Base-by-base conservation (phyloP, 1,139 yeast species). In the Candida sp. region DNA sequence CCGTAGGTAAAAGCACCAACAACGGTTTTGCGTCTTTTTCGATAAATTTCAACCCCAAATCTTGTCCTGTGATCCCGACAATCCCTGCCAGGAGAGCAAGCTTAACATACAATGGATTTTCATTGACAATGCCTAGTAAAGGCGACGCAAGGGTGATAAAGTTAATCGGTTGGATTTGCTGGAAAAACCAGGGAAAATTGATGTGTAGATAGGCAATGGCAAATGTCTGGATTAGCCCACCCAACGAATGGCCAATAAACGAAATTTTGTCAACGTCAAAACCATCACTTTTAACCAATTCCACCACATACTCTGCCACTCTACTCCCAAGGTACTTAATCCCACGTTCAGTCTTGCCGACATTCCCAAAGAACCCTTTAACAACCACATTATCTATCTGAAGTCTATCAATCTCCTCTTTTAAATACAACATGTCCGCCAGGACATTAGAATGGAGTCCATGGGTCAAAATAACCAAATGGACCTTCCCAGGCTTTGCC, bases 31-130 rank as follows among this genome's bases (percentile, higher is more conserved):
- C 52, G 34, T 58, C 58, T 41, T 60, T 58, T 44, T 72, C 77
- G 5, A 66, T 45, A 43, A 54, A 64, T 43, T 70, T 65, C 41
- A 95, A 70, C 0, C 96, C 95, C 48, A 93, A 65, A 57, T 93
- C 99, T 54, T 87, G 93, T 0, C 99, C 99, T 0, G 98, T 86
- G 55, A 82, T 84, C 0, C 99, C 99, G 3, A 89, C 93, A 40
- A 91, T 75, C 0, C 99, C 99, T 35, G 90, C 84, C 61, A 85
- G 87, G 19, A 93, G 70, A 0, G 95, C 95, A 44, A 90, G 68
- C 56, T 88, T 89, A 23, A 95, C 85, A 58, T 87, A 90, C 1
- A 83, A 80, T 0, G 99, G 98, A 57, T 90, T 91, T 56, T 91
- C 98, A 41, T 87, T 79, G 15, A 76, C 75, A 1, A 91, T 82